A percentile compares a stretch with the other conserved stretches of the same genome.
Evolutionary conservation across 225 moss, liverwort and hornwort species (phyloP).

Genomic region (Pleurozium schreberi): DNA sequence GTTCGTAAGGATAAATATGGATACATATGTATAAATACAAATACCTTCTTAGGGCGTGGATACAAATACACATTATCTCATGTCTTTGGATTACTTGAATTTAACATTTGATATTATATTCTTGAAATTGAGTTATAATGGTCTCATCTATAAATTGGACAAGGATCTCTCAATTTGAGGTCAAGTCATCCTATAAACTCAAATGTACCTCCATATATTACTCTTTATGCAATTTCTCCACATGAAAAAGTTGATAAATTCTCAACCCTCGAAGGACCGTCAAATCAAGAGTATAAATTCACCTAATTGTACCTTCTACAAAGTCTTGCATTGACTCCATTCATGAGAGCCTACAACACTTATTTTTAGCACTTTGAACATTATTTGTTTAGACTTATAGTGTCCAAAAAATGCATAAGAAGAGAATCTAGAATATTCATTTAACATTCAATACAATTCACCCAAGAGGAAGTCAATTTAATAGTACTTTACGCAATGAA

Average conservation of each 20-base stretch:
- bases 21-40: no score
- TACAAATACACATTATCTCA: neutral
- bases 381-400: fast-evolving
- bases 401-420: neutral
- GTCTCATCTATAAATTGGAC: neutral
- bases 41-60: no score
- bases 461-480: neutral
- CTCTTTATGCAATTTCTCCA: neutral
- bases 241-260: neutral
- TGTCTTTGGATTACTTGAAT: neutral
- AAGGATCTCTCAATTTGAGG: neutral
- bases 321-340: neutral
- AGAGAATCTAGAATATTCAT: neutral
- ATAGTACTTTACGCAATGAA: no score
- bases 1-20: neutral
- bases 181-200: neutral
- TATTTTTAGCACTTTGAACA: neutral
- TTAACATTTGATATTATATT: neutral
- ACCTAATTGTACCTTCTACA: neutral
- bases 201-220: neutral
- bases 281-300: neutral
- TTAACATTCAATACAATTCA: neutral
- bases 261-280: neutral
- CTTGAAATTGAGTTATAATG: no score
- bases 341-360: no score